Evolutionary conservation across 306 rosid genomes (phyloP).

Genomic region (Quercus bicolor): DNA sequence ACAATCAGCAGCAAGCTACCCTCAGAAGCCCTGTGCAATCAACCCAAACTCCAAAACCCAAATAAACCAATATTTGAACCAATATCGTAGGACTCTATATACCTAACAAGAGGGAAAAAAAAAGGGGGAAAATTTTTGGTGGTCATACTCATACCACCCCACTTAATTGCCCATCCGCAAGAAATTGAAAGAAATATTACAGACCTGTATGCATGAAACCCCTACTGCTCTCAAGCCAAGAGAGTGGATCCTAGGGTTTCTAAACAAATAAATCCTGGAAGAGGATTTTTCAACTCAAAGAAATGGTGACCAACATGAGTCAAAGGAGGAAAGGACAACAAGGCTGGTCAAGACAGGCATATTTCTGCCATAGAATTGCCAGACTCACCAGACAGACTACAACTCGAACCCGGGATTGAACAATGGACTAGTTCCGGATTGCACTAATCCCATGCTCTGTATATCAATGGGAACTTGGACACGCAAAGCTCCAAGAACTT

Average conservation of each 20-base stretch:
- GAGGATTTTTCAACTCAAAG: slow-evolving; percentile 13
- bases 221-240: slow-evolving; percentile 15
- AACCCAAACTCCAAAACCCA: slow-evolving; percentile 27
- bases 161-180: slow-evolving; percentile 34
- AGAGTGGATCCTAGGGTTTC: slow-evolving; percentile 20
- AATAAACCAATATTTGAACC: slow-evolving; percentile 32
- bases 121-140: slow-evolving; percentile 1
- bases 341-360: slow-evolving; percentile 15
- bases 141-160: slow-evolving; percentile 34
- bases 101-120: slow-evolving; percentile 20
- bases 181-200: slow-evolving; percentile 36
- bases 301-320: slow-evolving; percentile 20
- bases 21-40: slow-evolving; percentile 36
- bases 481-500: slow-evolving; percentile 38
- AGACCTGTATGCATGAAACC: slow-evolving; percentile 29
- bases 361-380: slow-evolving; percentile 24
- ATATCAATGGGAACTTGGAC: slow-evolving; percentile 23
- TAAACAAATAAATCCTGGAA: slow-evolving; percentile 9
- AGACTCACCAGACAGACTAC: slow-evolving; percentile 19
- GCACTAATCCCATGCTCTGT: slow-evolving; percentile 29
- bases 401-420: slow-evolving; percentile 20
- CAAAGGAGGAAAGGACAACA: background rate
- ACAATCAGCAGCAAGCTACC: slow-evolving; percentile 43
- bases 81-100: slow-evolving; percentile 18
- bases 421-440: slow-evolving; percentile 29